These are phyloP conservation scores for Auricularia cornea DNA, from an alignment of 768 basidiomycete genomes.

Conservation along the genomic window DNA sequence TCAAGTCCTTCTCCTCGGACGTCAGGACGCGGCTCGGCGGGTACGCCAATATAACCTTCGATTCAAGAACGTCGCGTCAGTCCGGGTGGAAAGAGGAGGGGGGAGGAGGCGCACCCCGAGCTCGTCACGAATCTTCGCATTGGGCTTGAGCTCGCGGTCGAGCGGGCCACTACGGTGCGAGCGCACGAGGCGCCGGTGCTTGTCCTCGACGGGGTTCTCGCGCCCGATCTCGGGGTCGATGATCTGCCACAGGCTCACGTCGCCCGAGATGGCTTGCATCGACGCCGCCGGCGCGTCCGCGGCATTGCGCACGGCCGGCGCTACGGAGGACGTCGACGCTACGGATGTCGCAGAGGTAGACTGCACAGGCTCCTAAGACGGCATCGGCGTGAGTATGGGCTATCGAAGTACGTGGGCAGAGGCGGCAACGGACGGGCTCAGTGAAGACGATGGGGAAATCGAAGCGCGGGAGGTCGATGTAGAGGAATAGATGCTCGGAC, in stretches of 20 bases:
- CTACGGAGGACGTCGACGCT: conserved; percentile 34
- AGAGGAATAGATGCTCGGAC: conserved; percentile 90
- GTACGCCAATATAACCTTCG: conserved; percentile 80
- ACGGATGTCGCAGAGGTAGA: conserved; percentile 5
- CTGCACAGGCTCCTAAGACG: conserved; percentile 6
- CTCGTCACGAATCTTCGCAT: conserved; percentile 90
- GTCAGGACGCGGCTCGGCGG: conserved; percentile 81
- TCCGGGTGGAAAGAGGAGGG: not conserved
- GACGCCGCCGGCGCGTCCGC: conserved; percentile 33
- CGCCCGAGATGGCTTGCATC: conserved; percentile 43
- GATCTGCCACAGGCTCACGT: conserved; percentile 76
- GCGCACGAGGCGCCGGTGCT: conserved; percentile 87
- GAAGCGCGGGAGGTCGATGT: conserved; percentile 91
- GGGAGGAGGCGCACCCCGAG: conserved; percentile 54
- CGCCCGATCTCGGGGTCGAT: conserved; percentile 84
- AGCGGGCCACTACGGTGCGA: conserved; percentile 93
- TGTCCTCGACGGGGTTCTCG: conserved; percentile 96
- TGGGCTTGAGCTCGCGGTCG: conserved; percentile 92
- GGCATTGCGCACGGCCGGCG: conserved; percentile 29
- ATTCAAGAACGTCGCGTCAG: not conserved
- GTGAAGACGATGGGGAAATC: conserved; percentile 96
- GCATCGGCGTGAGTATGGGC: no score
- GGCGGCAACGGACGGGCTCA: conserved; percentile 57
- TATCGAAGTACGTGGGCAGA: not conserved
- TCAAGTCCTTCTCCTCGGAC: conserved; percentile 88